Evolutionary conservation across 129 eudicot species (phyloP).

Genomic region (Lonicera japonica): DNA sequence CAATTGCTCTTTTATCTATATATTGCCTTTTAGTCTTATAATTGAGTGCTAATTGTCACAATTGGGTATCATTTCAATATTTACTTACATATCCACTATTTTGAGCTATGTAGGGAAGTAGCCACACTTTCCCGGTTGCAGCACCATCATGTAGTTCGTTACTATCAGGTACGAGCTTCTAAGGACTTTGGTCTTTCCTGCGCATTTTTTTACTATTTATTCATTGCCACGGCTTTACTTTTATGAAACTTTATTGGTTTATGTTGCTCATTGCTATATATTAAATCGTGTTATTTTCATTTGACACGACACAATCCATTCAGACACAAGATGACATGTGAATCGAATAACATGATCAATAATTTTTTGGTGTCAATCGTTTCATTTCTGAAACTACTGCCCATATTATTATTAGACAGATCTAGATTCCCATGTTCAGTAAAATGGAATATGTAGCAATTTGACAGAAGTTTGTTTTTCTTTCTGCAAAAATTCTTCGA

Average conservation of each 20-base stretch:
- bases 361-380: no score
- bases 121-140: conserved; percentile 96
- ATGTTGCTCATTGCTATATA: neutral
- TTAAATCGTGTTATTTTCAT: no score
- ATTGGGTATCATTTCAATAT: neutral
- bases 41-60: neutral
- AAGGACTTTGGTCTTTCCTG: neutral
- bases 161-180: conserved; percentile 62
- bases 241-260: neutral
- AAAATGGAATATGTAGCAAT: neutral
- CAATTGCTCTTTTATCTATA: no score
- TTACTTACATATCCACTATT: conserved; percentile 15
- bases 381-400: no score
- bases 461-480: neutral
- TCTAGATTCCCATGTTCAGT: neutral
- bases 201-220: conserved; percentile 1
- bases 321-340: no score
- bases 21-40: neutral
- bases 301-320: no score
- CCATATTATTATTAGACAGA: neutral
- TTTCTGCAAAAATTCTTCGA: neutral
- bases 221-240: neutral
- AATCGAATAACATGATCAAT: no score
- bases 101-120: conserved; percentile 67
- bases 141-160: conserved; percentile 95